Conservation (phyloP, 805 yeast genomes). For the Schizosaccharomyces osmophilus region DNA sequence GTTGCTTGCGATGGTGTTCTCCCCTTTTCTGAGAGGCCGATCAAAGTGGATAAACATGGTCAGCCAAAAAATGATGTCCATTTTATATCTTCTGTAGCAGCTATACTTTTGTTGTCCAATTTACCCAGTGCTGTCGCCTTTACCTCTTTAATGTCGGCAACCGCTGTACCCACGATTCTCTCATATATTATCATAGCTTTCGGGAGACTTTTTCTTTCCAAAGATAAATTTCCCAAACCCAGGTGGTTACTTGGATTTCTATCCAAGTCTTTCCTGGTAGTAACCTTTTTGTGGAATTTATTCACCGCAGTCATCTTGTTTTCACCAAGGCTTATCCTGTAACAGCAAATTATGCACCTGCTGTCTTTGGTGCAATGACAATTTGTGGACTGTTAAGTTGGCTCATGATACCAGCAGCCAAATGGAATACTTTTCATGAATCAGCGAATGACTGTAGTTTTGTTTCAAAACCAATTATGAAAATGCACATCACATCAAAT, state of each 20-base stretch:
- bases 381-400: slow-evolving; percentile 7
- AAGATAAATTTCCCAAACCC: slow-evolving; percentile 4
- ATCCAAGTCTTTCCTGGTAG: slow-evolving; percentile 7
- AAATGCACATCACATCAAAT: no score
- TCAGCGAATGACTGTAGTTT: no score
- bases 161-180: slow-evolving; percentile 9
- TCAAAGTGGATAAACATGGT: slow-evolving; percentile 4
- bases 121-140: slow-evolving; percentile 9
- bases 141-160: slow-evolving; percentile 8
- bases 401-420: slow-evolving; percentile 6
- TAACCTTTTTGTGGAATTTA: slow-evolving; percentile 8
- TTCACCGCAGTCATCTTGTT: slow-evolving; percentile 7
- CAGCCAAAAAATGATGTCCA: slow-evolving; percentile 9
- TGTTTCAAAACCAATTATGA: no score
- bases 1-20: slow-evolving; percentile 10
- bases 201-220: slow-evolving; percentile 7
- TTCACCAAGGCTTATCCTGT: slow-evolving; percentile 10
- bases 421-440: slow-evolving; percentile 5
- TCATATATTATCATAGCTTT: slow-evolving; percentile 9
- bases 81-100: slow-evolving; percentile 8
- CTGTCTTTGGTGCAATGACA: slow-evolving; percentile 7
- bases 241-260: slow-evolving; percentile 7
- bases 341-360: slow-evolving; percentile 7
- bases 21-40: slow-evolving; percentile 9
- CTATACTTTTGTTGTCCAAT: slow-evolving; percentile 8